These are phyloP conservation scores for Clavispora vitiphila DNA, from an alignment of 805 yeast species.

Conservation along the genomic window DNA sequence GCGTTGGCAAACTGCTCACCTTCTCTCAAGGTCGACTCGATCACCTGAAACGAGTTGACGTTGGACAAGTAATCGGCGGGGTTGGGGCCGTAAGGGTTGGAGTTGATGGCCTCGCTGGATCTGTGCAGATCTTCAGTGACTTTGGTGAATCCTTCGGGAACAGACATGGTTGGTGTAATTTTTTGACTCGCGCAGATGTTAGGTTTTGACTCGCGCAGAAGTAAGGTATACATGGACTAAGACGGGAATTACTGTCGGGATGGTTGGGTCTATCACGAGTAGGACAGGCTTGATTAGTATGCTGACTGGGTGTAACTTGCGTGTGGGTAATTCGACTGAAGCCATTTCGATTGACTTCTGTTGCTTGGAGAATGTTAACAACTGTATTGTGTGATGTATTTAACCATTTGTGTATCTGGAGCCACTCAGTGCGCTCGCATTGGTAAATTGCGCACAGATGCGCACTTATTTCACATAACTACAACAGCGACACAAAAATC, in stretches of 20 bases:
- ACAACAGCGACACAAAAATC: neutral
- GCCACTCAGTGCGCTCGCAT: neutral
- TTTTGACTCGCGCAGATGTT: neutral
- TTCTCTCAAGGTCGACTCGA: conserved; percentile 94
- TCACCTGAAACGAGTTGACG: conserved; percentile 82
- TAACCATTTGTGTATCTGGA: too few relatives aligned
- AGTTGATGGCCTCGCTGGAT: conserved; percentile 15
- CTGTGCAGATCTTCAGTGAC: conserved; percentile 31
- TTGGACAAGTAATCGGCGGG: conserved; percentile 90
- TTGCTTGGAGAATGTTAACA: too few relatives aligned
- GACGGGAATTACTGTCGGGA: too few relatives aligned
- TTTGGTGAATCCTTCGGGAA: conserved; percentile 31
- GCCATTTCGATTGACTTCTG: too few relatives aligned
- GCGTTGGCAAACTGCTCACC: conserved; percentile 99
- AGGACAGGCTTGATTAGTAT: too few relatives aligned
- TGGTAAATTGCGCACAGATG: neutral
- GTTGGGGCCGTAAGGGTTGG: conserved; percentile 91
- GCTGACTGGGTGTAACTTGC: too few relatives aligned
- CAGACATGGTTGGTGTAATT: conserved; percentile 16
- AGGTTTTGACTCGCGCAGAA: too few relatives aligned
- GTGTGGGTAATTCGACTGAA: too few relatives aligned
- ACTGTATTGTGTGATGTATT: too few relatives aligned
- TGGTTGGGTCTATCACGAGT: too few relatives aligned
- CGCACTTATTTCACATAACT: neutral
- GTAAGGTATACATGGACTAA: too few relatives aligned